Evolutionary conservation across 164 flowering plant species (phyloP).

Genomic region (Nymphaea thermarum): DNA sequence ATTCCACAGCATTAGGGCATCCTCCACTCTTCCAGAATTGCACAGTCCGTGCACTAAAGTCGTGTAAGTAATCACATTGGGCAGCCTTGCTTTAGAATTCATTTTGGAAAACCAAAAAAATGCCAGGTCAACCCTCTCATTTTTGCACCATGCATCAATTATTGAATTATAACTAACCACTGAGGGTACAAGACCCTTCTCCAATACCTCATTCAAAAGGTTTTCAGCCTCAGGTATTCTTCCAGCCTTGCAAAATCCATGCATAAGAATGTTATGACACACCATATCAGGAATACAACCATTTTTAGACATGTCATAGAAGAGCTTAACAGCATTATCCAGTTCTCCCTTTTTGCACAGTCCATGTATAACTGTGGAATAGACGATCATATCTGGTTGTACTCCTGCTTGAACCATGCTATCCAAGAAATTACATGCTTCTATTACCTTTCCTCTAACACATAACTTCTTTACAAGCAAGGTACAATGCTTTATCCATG

Average conservation of each 20-base stretch:
- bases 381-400: constrained; percentile 50
- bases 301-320: constrained; percentile 31
- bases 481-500: constrained; percentile 73
- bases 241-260: constrained; percentile 55
- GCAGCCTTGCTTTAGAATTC: constrained; percentile 37
- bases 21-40: constrained; percentile 47
- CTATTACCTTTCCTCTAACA: constrained; percentile 27
- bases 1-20: constrained; percentile 56
- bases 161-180: constrained; percentile 68
- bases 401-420: constrained; percentile 51
- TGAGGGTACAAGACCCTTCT: constrained; percentile 60
- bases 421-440: constrained; percentile 55
- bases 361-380: constrained; percentile 62
- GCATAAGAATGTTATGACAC: constrained; percentile 58
- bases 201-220: constrained; percentile 36
- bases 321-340: constrained; percentile 50
- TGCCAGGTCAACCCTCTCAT: constrained; percentile 43
- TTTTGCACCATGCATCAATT: constrained; percentile 75
- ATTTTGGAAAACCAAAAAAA: constrained; percentile 38
- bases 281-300: constrained; percentile 71
- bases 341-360: constrained; percentile 30
- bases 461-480: constrained; percentile 51
- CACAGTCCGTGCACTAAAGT: constrained; percentile 72
- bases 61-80: constrained; percentile 66
- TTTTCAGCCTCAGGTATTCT: constrained; percentile 49